Conservation (phyloP, 2,329 filamentous ascomycete species). For the Leptographium galeiforme region DNA sequence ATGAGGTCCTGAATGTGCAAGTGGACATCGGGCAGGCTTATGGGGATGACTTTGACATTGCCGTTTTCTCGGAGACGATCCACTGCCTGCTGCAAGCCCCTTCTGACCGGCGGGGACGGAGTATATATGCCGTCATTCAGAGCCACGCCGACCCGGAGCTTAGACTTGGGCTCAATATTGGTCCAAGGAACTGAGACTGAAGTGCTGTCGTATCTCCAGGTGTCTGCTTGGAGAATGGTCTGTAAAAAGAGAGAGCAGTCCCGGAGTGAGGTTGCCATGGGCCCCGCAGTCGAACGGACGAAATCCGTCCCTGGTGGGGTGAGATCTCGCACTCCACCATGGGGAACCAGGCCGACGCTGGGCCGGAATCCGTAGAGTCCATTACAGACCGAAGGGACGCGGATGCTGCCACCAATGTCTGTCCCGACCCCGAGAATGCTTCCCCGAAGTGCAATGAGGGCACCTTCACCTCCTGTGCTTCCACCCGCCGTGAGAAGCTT, state of each 20-base stretch:
- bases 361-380: conserved; percentile 43
- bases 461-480: conserved; percentile 52
- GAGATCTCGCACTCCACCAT: not conserved
- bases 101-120: not conserved
- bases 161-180: not conserved
- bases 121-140: not conserved
- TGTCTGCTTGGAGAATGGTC: not conserved
- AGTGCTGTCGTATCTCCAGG: not conserved
- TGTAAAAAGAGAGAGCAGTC: not conserved
- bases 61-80: not conserved
- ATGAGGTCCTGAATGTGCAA: not conserved
- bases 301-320: not conserved
- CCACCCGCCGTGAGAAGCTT: conserved; percentile 46
- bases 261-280: not conserved
- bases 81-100: not conserved
- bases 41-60: not conserved
- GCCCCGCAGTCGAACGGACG: not conserved
- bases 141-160: not conserved
- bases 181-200: not conserved
- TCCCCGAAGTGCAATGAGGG: conserved; percentile 43
- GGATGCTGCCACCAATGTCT: conserved; percentile 44
- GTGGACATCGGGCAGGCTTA: not conserved
- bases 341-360: conserved; percentile 12
- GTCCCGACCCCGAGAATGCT: conserved; percentile 48
- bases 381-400: conserved; percentile 38